Base-by-base conservation (phyloP, 768 basidiomycete species). In the Lactarius sanguifluus region DNA sequence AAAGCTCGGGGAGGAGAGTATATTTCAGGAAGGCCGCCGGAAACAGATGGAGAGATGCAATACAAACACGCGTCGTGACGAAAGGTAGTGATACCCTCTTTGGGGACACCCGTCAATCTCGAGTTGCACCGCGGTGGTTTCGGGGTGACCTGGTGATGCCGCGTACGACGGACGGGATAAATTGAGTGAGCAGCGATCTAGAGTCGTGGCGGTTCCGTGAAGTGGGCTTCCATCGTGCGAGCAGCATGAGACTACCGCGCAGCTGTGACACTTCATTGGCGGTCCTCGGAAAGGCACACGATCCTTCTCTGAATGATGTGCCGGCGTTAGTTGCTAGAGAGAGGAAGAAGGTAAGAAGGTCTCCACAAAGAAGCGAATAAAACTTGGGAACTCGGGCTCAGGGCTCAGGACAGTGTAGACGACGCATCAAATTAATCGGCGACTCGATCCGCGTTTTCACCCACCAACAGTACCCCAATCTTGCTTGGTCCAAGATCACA, bases 31-130 rank as follows among this genome's bases (percentile, higher is more conserved):
- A 64, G 54, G 34, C 58, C 20, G 16, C n/a, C 54, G 41, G 54
- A 55, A 60, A 59, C 58, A 63, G 57, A 56, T 64, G 52, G 58
- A 38, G 41, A 38, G 66, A 59, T 45, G 32, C 57, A 64, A 67
- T 64, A 43, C 40, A 65, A 61, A 50, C 28, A 60, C 34, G 55
- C 54, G 45, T 57, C 23, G 57, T 62, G 38, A 58, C 30, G 30
- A 54, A 36, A 34, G 10, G 18, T 36, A 57, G 32, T 25, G 50
- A 55, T 16, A 13, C 43, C 43, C 38, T 18, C 25, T 66, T 54
- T 30, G 54, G 59, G 59, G 47, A 62, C 50, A 43, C 30, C 41
- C 50, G 23, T 57, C 61, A 62, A 62, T 50, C 40, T 59, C 41
- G 50, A 40, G 23, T 45, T 50, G 50, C 65, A 54, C 61, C 61